Base-by-base conservation (phyloP, 805 yeast genomes). In the Yamadazyma takamatsuzukensis region DNA sequence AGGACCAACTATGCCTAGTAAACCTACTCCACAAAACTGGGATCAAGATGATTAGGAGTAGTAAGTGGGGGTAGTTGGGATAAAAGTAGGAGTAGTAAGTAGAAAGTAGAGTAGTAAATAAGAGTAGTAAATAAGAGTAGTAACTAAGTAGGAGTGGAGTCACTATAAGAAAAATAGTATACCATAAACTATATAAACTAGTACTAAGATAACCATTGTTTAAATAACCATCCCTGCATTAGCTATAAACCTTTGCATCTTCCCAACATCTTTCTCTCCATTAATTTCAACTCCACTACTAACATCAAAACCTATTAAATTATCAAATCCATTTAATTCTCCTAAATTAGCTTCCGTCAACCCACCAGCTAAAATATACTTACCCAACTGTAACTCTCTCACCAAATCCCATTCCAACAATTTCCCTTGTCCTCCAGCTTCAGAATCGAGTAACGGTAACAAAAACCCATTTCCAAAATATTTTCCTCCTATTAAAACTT, bases 21-120 rank as follows among this genome's bases (percentile, higher is more conserved):
- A 84, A 54, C 82, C 81, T 47, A 79, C 78, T 59, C 90, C 93
- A 28, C 96, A 96, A 40, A 88, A 87, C 66, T 88, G 97, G 97
- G 97, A 88, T 54, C 93, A 82, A 61, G 96, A 74, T 40, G 96
- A 89, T 63, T 87, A 64, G 50, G 12, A 28, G 21, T 19, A 18
- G n/a, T n/a, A n/a, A n/a, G n/a, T n/a, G n/a, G n/a, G n/a, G n/a
- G n/a, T n/a, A n/a, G n/a, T n/a, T n/a, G n/a, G n/a, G n/a, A n/a
- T n/a, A n/a, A n/a, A n/a, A n/a, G n/a, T n/a, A n/a, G n/a, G n/a
- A n/a, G n/a, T n/a, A n/a, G n/a, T n/a, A n/a, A n/a, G n/a, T n/a
- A n/a, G n/a, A n/a, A n/a, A n/a, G n/a, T n/a, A n/a, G n/a, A n/a
- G n/a, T n/a, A n/a, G n/a, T n/a, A n/a, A n/a, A n/a, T n/a, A n/a